Percentiles rank a stretch among this genome's conserved stretches.
phyloP scores from a whole-genome alignment of 164 flowering plant species.

The Protea cynaroides region DNA sequence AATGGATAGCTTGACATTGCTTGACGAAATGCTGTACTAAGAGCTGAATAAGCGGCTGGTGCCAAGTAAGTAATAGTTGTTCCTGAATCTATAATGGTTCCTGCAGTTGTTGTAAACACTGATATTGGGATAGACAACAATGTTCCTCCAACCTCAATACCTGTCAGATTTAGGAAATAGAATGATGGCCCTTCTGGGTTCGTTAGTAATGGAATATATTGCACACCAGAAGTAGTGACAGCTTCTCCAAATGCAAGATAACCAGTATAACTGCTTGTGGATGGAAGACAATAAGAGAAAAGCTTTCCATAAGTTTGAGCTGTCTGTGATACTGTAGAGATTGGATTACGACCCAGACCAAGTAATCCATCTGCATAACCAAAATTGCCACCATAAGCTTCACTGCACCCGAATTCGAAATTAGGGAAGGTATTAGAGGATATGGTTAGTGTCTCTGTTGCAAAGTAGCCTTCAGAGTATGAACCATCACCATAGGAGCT shows the following conservation, averaged over 20 bases:
- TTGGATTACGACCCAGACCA: slow-evolving; percentile 40
- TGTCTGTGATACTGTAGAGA: slow-evolving; percentile 20
- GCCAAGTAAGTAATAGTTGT: slow-evolving; percentile 37
- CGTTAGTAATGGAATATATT: slow-evolving; percentile 5
- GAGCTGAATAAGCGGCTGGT: slow-evolving; percentile 25
- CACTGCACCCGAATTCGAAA: slow-evolving; percentile 9
- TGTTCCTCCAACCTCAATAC: slow-evolving; percentile 9
- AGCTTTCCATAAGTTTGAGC: not conserved
- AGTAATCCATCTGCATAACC: slow-evolving; percentile 33
- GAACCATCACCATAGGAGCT: slow-evolving; percentile 3
- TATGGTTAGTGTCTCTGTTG: slow-evolving; percentile 1
- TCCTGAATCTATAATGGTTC: slow-evolving; percentile 44
- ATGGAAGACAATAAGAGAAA: slow-evolving; percentile 24
- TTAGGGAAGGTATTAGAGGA: slow-evolving; percentile 2
- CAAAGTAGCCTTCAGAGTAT: not conserved
- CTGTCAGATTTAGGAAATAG: slow-evolving; percentile 13
- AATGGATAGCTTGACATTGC: slow-evolving; percentile 19
- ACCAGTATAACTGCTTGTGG: slow-evolving; percentile 6
- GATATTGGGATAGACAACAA: not conserved
- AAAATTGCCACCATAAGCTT: not conserved
- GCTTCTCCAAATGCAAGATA: slow-evolving; percentile 13
- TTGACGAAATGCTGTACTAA: slow-evolving; percentile 19
- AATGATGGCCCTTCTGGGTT: slow-evolving; percentile 4
- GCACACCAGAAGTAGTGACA: not conserved
- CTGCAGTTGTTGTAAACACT: not conserved